Evolutionary conservation across 2,329 filamentous ascomycete genomes (phyloP).

Genomic region (Apiospora hydei): DNA sequence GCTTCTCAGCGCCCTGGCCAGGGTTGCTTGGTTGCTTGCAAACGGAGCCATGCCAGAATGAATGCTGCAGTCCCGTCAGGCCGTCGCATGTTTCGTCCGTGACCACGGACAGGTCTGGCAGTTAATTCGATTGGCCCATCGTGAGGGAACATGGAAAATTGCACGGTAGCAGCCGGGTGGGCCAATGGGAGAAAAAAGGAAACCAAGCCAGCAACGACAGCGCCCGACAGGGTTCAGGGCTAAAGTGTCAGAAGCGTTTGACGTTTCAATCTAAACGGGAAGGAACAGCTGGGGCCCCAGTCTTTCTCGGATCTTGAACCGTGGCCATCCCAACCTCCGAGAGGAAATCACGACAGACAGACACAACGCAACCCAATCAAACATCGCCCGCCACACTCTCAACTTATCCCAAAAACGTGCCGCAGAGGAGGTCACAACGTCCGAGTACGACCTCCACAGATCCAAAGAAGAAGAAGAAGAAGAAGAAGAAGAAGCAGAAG

Average conservation of each 20-base stretch:
- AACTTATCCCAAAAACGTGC: not conserved
- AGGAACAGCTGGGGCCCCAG: not conserved
- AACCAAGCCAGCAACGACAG: not conserved
- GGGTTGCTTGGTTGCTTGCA: not conserved
- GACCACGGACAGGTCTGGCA: not conserved
- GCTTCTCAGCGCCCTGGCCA: not conserved
- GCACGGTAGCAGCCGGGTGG: constrained; percentile 3
- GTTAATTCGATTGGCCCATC: not conserved
- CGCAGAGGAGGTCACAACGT: not conserved
- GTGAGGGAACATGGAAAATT: not conserved
- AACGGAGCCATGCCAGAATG: not conserved
- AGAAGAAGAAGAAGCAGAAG: not conserved
- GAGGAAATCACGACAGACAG: not conserved
- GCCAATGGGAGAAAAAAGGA: not conserved
- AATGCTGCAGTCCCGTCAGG: not conserved
- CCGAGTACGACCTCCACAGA: constrained; percentile 1
- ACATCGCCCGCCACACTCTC: not conserved
- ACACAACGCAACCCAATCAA: not conserved
- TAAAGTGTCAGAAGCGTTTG: constrained; percentile 21
- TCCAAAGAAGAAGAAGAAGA: not conserved
- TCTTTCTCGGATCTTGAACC: not conserved
- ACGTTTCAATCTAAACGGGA: constrained; percentile 14
- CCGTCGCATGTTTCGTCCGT: constrained; percentile 9
- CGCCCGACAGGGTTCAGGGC: not conserved
- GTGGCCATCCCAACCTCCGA: not conserved